Conservation (phyloP, 257 asterid genomes). For the Cordia subcordata region DNA sequence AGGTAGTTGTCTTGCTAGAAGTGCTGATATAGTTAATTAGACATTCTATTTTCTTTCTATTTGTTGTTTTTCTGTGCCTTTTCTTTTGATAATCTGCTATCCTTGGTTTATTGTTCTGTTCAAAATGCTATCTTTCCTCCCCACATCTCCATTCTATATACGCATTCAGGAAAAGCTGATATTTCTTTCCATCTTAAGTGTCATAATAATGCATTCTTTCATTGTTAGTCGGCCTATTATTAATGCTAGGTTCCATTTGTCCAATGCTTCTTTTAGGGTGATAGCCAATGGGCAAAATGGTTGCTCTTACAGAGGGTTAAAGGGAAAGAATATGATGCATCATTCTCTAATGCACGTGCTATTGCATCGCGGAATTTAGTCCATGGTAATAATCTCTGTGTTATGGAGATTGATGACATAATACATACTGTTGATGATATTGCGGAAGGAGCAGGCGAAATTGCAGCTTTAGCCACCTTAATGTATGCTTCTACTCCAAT, state of each 20-base stretch:
- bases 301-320: slow-evolving; percentile 77
- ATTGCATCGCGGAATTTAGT: slow-evolving; percentile 60
- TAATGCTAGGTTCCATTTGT: slow-evolving; percentile 16
- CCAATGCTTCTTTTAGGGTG: slow-evolving; percentile 58
- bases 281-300: slow-evolving; percentile 86
- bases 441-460: slow-evolving; percentile 98
- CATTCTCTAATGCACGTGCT: slow-evolving; percentile 94
- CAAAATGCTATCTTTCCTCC: too few relatives aligned
- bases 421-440: slow-evolving; percentile 91
- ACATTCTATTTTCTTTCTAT: not conserved
- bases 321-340: slow-evolving; percentile 93
- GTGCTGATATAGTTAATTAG: not conserved
- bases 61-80: not conserved
- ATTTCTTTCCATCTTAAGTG: too few relatives aligned
- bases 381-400: slow-evolving; percentile 56
- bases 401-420: slow-evolving; percentile 57
- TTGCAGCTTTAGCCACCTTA: slow-evolving; percentile 93
- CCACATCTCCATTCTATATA: too few relatives aligned
- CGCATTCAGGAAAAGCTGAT: not conserved
- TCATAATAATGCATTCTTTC: not conserved
- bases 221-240: not conserved
- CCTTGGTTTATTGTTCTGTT: not conserved
- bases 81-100: not conserved
- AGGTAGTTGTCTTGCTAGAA: too few relatives aligned
- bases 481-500: slow-evolving; percentile 87